phyloP scores from a whole-genome alignment of 345 rosid genomes.

The Murraya koenigii region DNA sequence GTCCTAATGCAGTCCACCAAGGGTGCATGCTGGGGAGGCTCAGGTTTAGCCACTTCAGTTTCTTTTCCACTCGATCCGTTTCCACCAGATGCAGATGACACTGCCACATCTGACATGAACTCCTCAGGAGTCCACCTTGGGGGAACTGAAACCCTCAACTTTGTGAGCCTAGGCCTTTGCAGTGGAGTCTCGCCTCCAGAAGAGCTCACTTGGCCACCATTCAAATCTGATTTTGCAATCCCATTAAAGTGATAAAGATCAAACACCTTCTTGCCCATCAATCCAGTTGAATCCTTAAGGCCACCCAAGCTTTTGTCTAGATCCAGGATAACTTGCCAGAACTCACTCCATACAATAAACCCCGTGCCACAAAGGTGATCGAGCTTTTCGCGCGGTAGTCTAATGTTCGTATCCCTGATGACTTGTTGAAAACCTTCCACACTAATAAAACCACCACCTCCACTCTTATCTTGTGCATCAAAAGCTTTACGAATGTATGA shows the following conservation, averaged over 20 bases:
- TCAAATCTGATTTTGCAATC: conserved; percentile 90
- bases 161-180: conserved; percentile 97
- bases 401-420: conserved; percentile 56
- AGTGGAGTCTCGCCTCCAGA: conserved; percentile 51
- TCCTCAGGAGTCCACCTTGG: conserved; percentile 99
- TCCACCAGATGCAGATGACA: conserved; percentile 42
- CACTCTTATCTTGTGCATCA: conserved; percentile 94
- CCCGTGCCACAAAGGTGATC: conserved; percentile 72
- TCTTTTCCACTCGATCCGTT: conserved; percentile 43
- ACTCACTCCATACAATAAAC: conserved; percentile 95
- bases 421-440: conserved; percentile 96
- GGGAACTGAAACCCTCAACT: conserved; percentile 86
- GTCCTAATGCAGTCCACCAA: conserved; percentile 93
- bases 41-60: conserved; percentile 60
- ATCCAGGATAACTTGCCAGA: conserved; percentile 90
- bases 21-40: conserved; percentile 85
- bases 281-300: conserved; percentile 79
- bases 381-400: conserved; percentile 64
- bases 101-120: conserved; percentile 62
- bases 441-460: conserved; percentile 97
- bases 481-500: conserved; percentile 85
- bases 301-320: conserved; percentile 81
- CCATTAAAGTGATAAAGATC: conserved; percentile 96
- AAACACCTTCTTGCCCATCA: conserved; percentile 96
- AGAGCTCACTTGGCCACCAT: conserved; percentile 50